Evolutionary conservation across 2,329 filamentous ascomycete genomes (phyloP), one percentile per base, ranked within the genome.

Genomic region (Zymoseptoria tritici): DNA sequence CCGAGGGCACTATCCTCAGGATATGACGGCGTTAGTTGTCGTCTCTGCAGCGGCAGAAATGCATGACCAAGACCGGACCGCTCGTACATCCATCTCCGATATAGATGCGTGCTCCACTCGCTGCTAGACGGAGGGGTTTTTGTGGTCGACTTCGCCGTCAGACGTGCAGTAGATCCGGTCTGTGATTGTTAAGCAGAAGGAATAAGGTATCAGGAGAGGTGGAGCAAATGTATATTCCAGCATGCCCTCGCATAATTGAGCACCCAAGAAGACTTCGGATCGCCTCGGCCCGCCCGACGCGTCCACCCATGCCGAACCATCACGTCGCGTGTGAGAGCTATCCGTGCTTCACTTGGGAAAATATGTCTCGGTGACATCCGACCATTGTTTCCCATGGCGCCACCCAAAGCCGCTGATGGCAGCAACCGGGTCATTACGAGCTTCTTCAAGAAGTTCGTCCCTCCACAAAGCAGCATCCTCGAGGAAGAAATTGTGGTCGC

Each of bases 361-460:
- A 42, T n/a, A 42, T 42, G 36, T 42, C 36, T 42, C 36, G 36
- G 36, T 42, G 36, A 42, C 36, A 42, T 42, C 13, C 36, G 7
- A 1, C 36, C 7, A n/a, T 46, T 46, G 36, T 46, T 29, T 53
- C 22, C 22, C 16, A 63, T 63, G 61, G 56, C 61, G 54, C 61
- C 59, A 11, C 42, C 21, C 24, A 55, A 9, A 21, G 29, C 19
- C 24, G 16, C 22, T 24, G 52, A 22, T 42, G 46, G 36, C n/a
- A 57, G 56, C 57, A 61, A 55, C 49, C 58, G 57, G 20, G 56
- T 52, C 24, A 77, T 81, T 31, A 74, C 72, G 9, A 76, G 78
- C 55, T 82, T 78, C 63, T 82, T 82, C 68, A 75, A 73, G 50
- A 74, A 75, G 4, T 76, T 73, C 56, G 55, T 66, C 22, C 64